phyloP scores from a whole-genome alignment of 2,329 filamentous ascomycete genomes.

The Stemphylium beticola region DNA sequence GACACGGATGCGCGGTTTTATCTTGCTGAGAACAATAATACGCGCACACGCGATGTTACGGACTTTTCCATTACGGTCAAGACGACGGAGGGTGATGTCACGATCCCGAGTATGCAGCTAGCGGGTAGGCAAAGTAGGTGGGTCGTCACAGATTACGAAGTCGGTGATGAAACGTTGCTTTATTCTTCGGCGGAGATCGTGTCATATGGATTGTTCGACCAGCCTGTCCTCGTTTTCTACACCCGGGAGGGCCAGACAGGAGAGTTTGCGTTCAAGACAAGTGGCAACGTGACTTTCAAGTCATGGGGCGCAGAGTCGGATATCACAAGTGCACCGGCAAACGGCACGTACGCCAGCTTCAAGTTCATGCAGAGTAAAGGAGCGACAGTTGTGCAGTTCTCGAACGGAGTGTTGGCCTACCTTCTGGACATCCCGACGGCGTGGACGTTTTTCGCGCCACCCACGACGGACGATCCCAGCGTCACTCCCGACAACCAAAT shows the following conservation, averaged over 20 bases:
- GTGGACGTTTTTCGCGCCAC: constrained; percentile 64
- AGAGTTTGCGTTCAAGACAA: constrained; percentile 57
- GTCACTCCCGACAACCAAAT: constrained; percentile 55
- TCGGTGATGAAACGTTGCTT: constrained; percentile 56
- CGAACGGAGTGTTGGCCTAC: constrained; percentile 58
- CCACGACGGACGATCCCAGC: constrained; percentile 55
- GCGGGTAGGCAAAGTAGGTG: constrained; percentile 62
- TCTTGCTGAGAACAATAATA: constrained; percentile 55
- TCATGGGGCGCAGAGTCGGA: constrained; percentile 50
- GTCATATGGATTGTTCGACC: constrained; percentile 57
- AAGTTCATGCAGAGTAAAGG: constrained; percentile 58
- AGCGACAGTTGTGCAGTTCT: constrained; percentile 56
- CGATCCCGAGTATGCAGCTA: constrained; percentile 56
- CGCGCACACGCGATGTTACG: constrained; percentile 53
- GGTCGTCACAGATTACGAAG: constrained; percentile 59
- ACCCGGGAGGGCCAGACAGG: constrained; percentile 57
- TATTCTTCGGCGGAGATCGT: constrained; percentile 61
- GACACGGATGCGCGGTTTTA: constrained; percentile 60
- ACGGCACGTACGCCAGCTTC: constrained; percentile 39
- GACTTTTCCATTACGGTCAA: constrained; percentile 57
- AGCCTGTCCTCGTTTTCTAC: constrained; percentile 57
- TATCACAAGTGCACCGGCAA: constrained; percentile 36
- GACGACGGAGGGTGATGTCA: constrained; percentile 55
- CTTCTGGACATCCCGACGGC: constrained; percentile 61
- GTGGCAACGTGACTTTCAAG: constrained; percentile 49